Percentiles rank a stretch among this genome's conserved stretches.
Conservation (phyloP, 371 early-diverging fungal species). For the Vairimorpha apis region DNA sequence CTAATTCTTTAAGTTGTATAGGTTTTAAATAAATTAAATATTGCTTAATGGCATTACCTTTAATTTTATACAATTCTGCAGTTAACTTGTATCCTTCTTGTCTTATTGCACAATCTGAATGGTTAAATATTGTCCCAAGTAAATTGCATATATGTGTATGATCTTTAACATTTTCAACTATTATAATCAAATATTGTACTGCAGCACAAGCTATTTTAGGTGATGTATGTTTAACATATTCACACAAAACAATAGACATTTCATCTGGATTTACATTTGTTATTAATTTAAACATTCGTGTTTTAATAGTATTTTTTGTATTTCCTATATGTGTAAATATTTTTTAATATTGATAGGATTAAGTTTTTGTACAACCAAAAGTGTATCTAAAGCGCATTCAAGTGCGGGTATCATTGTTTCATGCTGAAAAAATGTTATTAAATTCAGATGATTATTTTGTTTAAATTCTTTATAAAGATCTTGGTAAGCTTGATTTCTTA, state of each 20-base stretch:
- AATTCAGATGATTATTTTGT: background rate
- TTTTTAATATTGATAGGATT: constrained; percentile 6
- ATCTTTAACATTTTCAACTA: constrained; percentile 8
- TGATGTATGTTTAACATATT: constrained; percentile 3
- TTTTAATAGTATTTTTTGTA: constrained; percentile 34
- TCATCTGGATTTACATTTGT: constrained; percentile 14
- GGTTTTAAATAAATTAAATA: constrained; percentile 46
- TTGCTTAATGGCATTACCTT: constrained; percentile 27
- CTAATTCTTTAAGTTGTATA: constrained; percentile 47
- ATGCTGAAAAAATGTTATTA: constrained; percentile 23
- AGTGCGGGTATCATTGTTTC: constrained; percentile 46
- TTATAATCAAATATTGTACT: background rate
- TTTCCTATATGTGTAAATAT: constrained; percentile 42
- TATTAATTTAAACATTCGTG: constrained; percentile 23
- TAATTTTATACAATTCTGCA: constrained; percentile 33
- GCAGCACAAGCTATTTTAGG: constrained; percentile 27
- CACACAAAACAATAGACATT: background rate
- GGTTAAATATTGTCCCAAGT: constrained; percentile 10
- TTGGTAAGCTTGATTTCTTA: constrained; percentile 36
- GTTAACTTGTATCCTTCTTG: constrained; percentile 20
- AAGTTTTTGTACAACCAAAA: constrained; percentile 4
- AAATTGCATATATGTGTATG: background rate
- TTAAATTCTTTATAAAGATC: constrained; percentile 3
- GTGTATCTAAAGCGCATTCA: constrained; percentile 41
- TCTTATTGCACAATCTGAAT: constrained; percentile 32